These are phyloP conservation scores for Magnolia officinalis DNA, from an alignment of 164 flowering plant species.

Conservation along the genomic window DNA sequence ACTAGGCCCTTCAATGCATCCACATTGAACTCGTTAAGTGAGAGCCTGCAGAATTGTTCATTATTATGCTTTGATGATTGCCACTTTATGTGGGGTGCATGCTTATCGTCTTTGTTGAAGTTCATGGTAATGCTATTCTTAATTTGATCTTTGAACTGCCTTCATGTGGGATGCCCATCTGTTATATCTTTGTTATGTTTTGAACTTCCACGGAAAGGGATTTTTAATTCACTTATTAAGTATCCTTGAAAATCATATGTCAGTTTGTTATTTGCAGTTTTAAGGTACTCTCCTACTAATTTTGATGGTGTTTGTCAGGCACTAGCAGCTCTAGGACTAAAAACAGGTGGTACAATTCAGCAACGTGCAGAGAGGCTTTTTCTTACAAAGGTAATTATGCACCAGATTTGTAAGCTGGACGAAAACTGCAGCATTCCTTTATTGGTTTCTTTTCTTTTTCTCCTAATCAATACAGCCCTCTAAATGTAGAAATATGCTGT, in stretches of 20 bases:
- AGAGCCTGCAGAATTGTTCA: too few relatives aligned
- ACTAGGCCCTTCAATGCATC: too few relatives aligned
- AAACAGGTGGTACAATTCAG: conserved; percentile 88
- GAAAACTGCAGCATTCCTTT: background rate
- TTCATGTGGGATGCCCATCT: too few relatives aligned
- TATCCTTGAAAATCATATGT: background rate
- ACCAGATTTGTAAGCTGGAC: background rate
- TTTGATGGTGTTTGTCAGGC: conserved; percentile 42
- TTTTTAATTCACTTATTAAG: background rate
- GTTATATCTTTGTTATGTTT: too few relatives aligned
- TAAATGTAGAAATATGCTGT: background rate
- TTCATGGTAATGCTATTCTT: too few relatives aligned
- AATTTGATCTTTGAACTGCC: too few relatives aligned
- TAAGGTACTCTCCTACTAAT: background rate
- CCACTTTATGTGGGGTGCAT: too few relatives aligned
- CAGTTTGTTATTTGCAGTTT: background rate
- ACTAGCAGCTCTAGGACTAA: conserved; percentile 80
- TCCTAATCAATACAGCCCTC: background rate
- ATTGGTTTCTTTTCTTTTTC: background rate
- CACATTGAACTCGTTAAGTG: too few relatives aligned
- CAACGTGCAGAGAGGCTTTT: conserved; percentile 98
- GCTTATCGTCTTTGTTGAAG: too few relatives aligned
- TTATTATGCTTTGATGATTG: too few relatives aligned
- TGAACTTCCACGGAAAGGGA: background rate
- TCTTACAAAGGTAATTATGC: conserved; percentile 70